A percentile compares a stretch with the other conserved stretches of the same genome.
Evolutionary conservation across 2,329 filamentous ascomycete genomes (phyloP).

Genomic region (Arachnomyces sp.): DNA sequence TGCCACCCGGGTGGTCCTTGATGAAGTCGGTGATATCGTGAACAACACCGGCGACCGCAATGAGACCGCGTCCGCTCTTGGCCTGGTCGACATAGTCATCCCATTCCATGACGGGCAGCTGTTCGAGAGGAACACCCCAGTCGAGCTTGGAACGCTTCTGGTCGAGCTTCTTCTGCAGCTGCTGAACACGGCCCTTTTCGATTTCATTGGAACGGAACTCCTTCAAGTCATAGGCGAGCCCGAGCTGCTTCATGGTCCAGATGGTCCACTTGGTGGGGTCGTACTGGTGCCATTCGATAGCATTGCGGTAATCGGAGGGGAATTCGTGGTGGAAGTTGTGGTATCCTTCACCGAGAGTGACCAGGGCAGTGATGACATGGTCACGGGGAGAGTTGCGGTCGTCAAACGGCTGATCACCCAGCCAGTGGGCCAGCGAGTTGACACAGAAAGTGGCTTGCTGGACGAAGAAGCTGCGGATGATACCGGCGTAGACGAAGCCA

Average conservation of each 20-base stretch:
- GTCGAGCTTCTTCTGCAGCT: constrained; percentile 87
- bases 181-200: constrained; percentile 82
- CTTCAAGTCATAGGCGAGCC: constrained; percentile 80
- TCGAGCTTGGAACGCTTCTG: constrained; percentile 75
- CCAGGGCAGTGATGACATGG: constrained; percentile 75
- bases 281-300: constrained; percentile 85
- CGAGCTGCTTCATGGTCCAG: constrained; percentile 74
- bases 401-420: constrained; percentile 86
- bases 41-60: constrained; percentile 75
- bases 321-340: constrained; percentile 97
- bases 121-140: constrained; percentile 79
- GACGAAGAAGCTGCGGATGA: constrained; percentile 80
- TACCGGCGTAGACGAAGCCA: constrained; percentile 77
- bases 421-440: constrained; percentile 85
- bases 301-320: constrained; percentile 87
- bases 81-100: constrained; percentile 74
- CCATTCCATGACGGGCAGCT: constrained; percentile 79
- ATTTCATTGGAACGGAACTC: constrained; percentile 88
- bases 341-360: constrained; percentile 82
- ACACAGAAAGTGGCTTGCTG: constrained; percentile 91
- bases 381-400: constrained; percentile 88
- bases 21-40: constrained; percentile 81
- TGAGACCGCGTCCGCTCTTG: constrained; percentile 63
- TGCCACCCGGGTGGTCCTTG: constrained; percentile 84
- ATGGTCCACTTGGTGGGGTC: constrained; percentile 89